Evolutionary conservation across 805 yeast species (phyloP), one percentile per base, ranked within the genome.

Genomic region (Sugiyamaella lignohabitans): DNA sequence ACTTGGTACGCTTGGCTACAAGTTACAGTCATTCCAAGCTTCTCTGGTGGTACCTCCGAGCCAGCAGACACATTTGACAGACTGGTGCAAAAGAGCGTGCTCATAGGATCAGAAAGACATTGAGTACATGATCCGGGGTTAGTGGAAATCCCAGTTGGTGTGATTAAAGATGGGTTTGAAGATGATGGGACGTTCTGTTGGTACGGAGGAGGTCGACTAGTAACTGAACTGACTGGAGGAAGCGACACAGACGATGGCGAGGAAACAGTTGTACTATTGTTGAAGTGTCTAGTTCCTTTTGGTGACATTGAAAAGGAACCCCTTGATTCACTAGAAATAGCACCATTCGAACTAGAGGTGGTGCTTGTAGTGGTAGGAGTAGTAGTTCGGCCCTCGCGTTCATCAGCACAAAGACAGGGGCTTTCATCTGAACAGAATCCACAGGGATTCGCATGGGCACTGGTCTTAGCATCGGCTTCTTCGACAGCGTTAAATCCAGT

Each of bases 391-490:
- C 60, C 57, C 1, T 66, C 66, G 6, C 75, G 76, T 16, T 79
- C 84, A 55, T 88, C 96, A 23, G 91, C 77, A 62, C 98, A 89
- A 1, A 89, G 86, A 65, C 98, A 89, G 1, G 95, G 88, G 0
- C 95, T 81, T 55, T 80, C 93, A 55, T 85, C 95, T 0, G 95
- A 79, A 59, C 98, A 89, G 64, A 89, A 88, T 1, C 98, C 98
- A 65, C 98, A 89, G 82, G 93, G 53, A 72, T 52, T 47, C 45
- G 5, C 51, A 46, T 11, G 52, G 47, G 23, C 54, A 48, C 46
- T 29, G 3, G 38, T 38, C 14, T 22, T 20, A 4, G 43, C 38
- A 8, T 19, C 11, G 5, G 10, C 18, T 21, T 21, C 41, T 17
- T 18, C 18, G n/a, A 38, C 8, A n/a, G 35, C 20, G 24, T 30